These are phyloP conservation scores for Mortierella sp. DNA, from an alignment of 371 early-diverging fungal species.

Conservation along the genomic window DNA sequence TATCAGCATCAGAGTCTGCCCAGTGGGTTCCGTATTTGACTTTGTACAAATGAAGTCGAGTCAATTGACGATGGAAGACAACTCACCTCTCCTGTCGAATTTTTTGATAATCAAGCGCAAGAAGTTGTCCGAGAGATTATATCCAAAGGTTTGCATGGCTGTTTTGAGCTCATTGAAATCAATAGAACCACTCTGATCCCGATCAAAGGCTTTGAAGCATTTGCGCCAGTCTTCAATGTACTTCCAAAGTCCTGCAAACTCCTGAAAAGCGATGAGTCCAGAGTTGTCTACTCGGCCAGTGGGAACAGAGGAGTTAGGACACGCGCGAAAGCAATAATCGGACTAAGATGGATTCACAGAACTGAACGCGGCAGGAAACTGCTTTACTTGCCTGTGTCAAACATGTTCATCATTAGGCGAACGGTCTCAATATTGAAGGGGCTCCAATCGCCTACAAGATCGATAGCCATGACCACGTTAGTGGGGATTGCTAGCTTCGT, in stretches of 20 bases:
- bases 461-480: background rate
- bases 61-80: background rate
- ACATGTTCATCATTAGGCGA: conserved; percentile 76
- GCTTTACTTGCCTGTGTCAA: conserved; percentile 64
- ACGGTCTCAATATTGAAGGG: conserved; percentile 78
- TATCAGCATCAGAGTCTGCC: conserved; percentile 27
- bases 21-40: conserved; percentile 1
- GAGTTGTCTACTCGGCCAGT: conserved; percentile 57
- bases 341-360: background rate
- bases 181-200: conserved; percentile 72
- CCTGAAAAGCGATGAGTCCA: conserved; percentile 70
- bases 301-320: background rate
- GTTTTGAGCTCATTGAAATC: conserved; percentile 69
- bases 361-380: background rate
- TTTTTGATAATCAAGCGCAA: conserved; percentile 66
- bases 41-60: too few relatives aligned
- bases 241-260: conserved; percentile 71
- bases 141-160: conserved; percentile 75
- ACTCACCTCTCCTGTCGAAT: conserved; percentile 70
- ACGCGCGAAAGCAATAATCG: background rate
- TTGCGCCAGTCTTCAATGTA: conserved; percentile 81
- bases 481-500: background rate
- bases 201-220: conserved; percentile 74
- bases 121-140: conserved; percentile 67
- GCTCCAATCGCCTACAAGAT: conserved; percentile 47